Conservation (phyloP, 1,139 yeast species). For the Kurtzmaniella quercitrusa region DNA sequence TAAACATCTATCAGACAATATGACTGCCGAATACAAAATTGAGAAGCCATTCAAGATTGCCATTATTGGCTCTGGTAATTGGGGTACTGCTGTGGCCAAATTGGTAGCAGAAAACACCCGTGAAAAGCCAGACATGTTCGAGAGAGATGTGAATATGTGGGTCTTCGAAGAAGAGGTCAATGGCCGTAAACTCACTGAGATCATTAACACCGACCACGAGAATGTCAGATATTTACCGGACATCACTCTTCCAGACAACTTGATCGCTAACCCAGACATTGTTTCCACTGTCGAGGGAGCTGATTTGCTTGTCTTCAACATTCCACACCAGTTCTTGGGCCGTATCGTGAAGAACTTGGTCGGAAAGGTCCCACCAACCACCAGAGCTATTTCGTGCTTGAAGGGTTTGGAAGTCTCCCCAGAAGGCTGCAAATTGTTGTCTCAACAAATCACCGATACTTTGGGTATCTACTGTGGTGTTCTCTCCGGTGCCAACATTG, state of each 20-base stretch:
- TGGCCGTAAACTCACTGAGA: conserved; percentile 74
- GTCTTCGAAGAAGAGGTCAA: conserved; percentile 78
- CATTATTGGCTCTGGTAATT: conserved; percentile 76
- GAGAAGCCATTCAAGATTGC: conserved; percentile 49
- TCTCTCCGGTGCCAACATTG: conserved; percentile 90
- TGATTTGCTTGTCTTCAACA: conserved; percentile 81
- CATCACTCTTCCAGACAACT: conserved; percentile 72
- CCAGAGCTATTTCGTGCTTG: conserved; percentile 86
- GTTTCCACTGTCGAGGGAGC: conserved; percentile 69
- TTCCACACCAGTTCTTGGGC: conserved; percentile 90
- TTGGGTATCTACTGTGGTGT: conserved; percentile 91
- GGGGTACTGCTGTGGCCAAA: conserved; percentile 97
- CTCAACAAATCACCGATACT: conserved; percentile 68
- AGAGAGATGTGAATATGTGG: conserved; percentile 83
- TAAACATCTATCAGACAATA: conserved; percentile 11
- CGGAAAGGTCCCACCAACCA: conserved; percentile 64
- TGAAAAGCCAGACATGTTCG: conserved; percentile 65
- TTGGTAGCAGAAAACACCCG: conserved; percentile 82
- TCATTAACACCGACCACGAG: conserved; percentile 82
- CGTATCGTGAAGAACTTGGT: conserved; percentile 68
- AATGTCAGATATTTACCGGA: conserved; percentile 86
- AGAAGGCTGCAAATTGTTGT: conserved; percentile 74
- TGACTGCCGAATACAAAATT: conserved; percentile 31
- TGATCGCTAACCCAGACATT: conserved; percentile 81
- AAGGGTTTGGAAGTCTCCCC: conserved; percentile 86